Evolutionary conservation across 1,284 basidiomycete genomes (phyloP), one percentile per base, ranked within the genome.

Genomic region (Porogramme epimiltina): DNA sequence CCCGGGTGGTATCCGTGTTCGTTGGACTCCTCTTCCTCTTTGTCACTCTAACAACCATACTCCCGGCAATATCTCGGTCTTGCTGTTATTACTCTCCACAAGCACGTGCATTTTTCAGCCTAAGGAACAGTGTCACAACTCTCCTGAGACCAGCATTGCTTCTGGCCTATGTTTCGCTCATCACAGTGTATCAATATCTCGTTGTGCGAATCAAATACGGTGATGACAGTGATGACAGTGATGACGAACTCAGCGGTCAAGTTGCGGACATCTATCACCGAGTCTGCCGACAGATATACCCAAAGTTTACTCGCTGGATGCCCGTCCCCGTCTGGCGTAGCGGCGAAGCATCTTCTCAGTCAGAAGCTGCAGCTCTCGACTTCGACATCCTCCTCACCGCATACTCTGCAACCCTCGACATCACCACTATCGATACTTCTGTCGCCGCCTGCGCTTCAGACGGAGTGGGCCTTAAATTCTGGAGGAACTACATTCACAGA

Each of bases 51-150:
- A 52, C 56, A 8, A 54, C 34, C 22, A 2, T 60, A 18, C 25
- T 55, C 4, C 59, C 59, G 3, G 42, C 50, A 8, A n/a, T 60
- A 33, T 47, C 28, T 22, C 34, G 47, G 1, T 45, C 50, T 41
- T 58, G 53, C 18, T 54, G 53, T 1, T 60, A 58, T 49, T 51
- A 54, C 25, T 56, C 59, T 3, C 59, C 59, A 4, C 56, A 54
- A 20, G 8, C 34, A 5, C 34, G 16, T 18, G 34, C 34, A 16
- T 9, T 37, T 5, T 37, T 37, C 34, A 9, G 5, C 16, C 5
- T 37, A 6, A 16, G 34, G 34, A 37, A n/a, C 8, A 16, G 28
- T 8, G 8, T 31, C 6, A 13, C 13, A 13, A 6, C 8, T 13
- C 8, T 13, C 13, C 8, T 6, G 6, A 6, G 13, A 31, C 13